These are phyloP conservation scores for Dalbergia oliveri DNA, from an alignment of 306 rosid genomes.

Conservation along the genomic window DNA sequence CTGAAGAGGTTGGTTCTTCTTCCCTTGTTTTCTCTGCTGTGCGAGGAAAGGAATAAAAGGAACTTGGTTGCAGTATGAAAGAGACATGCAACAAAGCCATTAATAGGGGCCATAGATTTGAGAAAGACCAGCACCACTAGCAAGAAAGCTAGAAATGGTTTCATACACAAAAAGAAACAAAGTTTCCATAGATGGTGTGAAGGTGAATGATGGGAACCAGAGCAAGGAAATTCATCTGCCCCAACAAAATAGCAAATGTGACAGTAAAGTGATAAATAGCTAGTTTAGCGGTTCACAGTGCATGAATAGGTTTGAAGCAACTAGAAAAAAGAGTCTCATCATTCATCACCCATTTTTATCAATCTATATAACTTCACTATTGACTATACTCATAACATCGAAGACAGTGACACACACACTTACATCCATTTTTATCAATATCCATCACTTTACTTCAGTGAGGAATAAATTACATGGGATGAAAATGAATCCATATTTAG, in stretches of 20 bases:
- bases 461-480: conserved; percentile 10
- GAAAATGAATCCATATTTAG: conserved; percentile 13
- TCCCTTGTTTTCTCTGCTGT: conserved; percentile 36
- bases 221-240: background rate
- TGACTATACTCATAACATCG: background rate
- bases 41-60: conserved; percentile 40
- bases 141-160: conserved; percentile 41
- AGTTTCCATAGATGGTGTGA: conserved; percentile 41
- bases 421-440: conserved; percentile 23
- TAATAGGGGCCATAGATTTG: conserved; percentile 49
- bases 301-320: too few species aligned
- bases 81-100: conserved; percentile 61
- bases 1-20: conserved; percentile 47
- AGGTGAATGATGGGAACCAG: conserved; percentile 30
- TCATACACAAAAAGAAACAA: conserved; percentile 26
- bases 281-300: background rate
- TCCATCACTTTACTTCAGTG: conserved; percentile 14
- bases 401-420: conserved; percentile 29
- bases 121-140: conserved; percentile 45
- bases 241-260: conserved; percentile 41
- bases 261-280: conserved; percentile 1
- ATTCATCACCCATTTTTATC: too few species aligned
- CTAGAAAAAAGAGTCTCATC: too few species aligned
- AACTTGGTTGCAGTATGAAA: conserved; percentile 52
- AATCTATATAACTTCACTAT: background rate